Evolutionary conservation across 345 rosid species (phyloP), one percentile per base, ranked within the genome.

Genomic region (Euphorbia pulcherrima): DNA sequence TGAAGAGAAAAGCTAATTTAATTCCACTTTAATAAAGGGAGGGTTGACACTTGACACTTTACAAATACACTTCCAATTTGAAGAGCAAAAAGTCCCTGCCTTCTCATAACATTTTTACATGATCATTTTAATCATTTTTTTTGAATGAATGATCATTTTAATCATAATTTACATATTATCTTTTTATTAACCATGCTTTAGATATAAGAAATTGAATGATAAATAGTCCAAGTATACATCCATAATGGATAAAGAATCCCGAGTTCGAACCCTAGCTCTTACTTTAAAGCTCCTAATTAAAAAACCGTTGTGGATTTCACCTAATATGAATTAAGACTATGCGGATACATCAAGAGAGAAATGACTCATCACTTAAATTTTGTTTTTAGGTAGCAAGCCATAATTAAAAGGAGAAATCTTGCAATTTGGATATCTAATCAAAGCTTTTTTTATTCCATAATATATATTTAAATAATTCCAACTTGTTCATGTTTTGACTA

Each of bases 31-130:
- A 70, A 21, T 61, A 68, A 76, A 72, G 7, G 7, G 37, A 7
- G 37, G 37, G 37, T 33, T 33, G 82, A 14, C n/a, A n/a, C n/a
- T n/a, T n/a, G n/a, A n/a, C n/a, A n/a, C 17, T 84, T 87, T 90
- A 89, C 86, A 24, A 77, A 77, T 73, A 65, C 71, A 72, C 69
- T 72, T 58, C 84, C 80, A 68, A 70, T 82, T 46, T 65, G 58
- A 73, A 59, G 60, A 69, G 56, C 68, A 74, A 74, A 71, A 78
- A 52, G 75, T 64, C 85, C 76, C 80, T 54, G 86, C 76, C 80
- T 54, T 85, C 85, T 79, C 73, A 30, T 70, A 72, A 83, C 92
- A 80, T 72, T 16, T 66, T 60, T 18, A 57, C 16, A 40, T 23
- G n/a, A n/a, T n/a, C n/a, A n/a, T n/a, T n/a, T n/a, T n/a, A n/a